phyloP scores from a whole-genome alignment of 108 stramenopile species.

The Skeletonema menzelii region DNA sequence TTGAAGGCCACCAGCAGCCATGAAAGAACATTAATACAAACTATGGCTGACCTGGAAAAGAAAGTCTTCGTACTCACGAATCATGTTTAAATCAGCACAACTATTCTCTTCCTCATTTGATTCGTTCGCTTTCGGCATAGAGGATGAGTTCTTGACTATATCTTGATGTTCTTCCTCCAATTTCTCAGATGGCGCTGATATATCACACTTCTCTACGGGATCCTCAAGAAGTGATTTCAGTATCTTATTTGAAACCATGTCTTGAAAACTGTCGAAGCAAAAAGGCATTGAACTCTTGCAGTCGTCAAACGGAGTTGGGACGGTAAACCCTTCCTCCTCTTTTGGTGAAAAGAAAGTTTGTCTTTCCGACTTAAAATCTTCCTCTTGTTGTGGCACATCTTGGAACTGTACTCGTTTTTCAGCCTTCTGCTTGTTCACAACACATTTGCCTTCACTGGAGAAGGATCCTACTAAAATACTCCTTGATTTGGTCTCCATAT shows the following conservation, averaged over 20 bases:
- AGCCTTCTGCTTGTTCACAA: neutral
- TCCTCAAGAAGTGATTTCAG: neutral
- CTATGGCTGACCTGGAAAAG: too few species aligned
- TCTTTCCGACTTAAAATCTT: neutral
- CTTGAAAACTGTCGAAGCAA: neutral
- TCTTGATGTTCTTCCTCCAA: neutral
- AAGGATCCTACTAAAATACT: too few species aligned
- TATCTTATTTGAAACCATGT: neutral
- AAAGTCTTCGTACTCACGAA: too few species aligned
- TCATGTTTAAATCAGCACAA: neutral
- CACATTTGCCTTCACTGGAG: neutral
- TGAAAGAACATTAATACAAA: too few species aligned
- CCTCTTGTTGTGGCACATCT: neutral
- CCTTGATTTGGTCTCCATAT: neutral
- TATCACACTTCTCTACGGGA: neutral
- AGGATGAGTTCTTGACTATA: neutral
- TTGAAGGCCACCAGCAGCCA: too few species aligned
- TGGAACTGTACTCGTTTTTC: neutral
- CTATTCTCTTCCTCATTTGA: neutral
- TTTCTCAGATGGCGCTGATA: neutral
- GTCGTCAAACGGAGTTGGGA: neutral
- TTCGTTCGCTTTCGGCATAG: neutral
- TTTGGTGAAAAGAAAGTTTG: too few species aligned
- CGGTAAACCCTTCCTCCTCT: too few species aligned
- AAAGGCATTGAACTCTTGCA: neutral